A percentile compares a stretch with the other conserved stretches of the same genome.
Conservation (phyloP, 495 filamentous ascomycete species). For the Aspergillus indologenus region DNA sequence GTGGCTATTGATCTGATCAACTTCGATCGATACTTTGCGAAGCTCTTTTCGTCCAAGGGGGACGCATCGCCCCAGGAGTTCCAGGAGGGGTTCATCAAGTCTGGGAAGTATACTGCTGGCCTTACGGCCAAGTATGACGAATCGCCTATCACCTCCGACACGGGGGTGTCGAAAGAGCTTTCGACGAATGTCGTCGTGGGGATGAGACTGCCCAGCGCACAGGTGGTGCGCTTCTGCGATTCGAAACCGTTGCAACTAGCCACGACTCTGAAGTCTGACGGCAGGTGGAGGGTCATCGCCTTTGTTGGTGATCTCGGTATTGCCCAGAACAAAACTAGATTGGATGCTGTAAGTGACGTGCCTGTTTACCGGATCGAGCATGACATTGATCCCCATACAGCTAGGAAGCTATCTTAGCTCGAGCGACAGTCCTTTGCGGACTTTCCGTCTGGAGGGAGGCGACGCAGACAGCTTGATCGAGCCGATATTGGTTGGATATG, state of each 20-base stretch:
- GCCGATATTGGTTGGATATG: slow-evolving; percentile 53
- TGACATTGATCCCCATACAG: slow-evolving; percentile 20
- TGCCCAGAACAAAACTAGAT: slow-evolving; percentile 27
- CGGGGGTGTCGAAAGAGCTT: slow-evolving; percentile 28
- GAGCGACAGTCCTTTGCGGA: slow-evolving; percentile 33
- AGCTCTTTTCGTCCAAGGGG: slow-evolving; percentile 52
- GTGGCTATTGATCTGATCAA: slow-evolving; percentile 70
- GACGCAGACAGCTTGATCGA: slow-evolving; percentile 61
- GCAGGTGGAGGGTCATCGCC: slow-evolving; percentile 59
- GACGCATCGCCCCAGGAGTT: slow-evolving; percentile 42
- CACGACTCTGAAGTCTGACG: slow-evolving; percentile 49
- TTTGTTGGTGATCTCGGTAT: slow-evolving; percentile 53
- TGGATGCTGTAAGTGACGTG: slow-evolving; percentile 43
- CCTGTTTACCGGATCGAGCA: slow-evolving; percentile 1
- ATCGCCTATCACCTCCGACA: slow-evolving; percentile 43
- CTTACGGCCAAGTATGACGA: slow-evolving; percentile 55
- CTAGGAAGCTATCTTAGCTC: slow-evolving; percentile 38
- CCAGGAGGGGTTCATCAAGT: slow-evolving; percentile 56
- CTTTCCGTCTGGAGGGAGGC: slow-evolving; percentile 41
- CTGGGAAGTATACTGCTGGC: slow-evolving; percentile 63
- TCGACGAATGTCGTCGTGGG: slow-evolving; percentile 50
- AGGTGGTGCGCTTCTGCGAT: slow-evolving; percentile 59
- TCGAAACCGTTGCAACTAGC: slow-evolving; percentile 56
- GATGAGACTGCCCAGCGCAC: slow-evolving; percentile 55
- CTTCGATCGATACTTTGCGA: slow-evolving; percentile 67